Percentiles rank a stretch among this genome's conserved stretches.
These are phyloP conservation scores for Oemleria cerasiformis DNA, from an alignment of 306 rosid species.

Conservation along the genomic window DNA sequence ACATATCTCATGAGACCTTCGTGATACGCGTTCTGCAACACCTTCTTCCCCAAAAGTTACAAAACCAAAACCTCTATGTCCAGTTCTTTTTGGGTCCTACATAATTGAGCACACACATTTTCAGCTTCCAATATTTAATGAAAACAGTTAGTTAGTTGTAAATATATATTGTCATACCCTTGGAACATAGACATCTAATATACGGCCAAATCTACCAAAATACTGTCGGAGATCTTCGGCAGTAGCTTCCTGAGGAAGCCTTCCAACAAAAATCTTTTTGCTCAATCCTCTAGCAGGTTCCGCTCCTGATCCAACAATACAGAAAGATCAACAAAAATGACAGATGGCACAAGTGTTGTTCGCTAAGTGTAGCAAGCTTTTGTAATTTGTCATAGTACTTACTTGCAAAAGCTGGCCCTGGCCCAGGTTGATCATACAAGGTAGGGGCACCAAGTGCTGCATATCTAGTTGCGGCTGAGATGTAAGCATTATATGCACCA, in stretches of 20 bases:
- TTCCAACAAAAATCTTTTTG: slow-evolving; percentile 79
- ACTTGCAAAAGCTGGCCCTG: slow-evolving; percentile 83
- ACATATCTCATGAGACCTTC: slow-evolving; percentile 88
- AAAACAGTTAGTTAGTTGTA: background rate
- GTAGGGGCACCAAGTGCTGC: slow-evolving; percentile 98
- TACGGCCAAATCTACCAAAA: slow-evolving; percentile 89
- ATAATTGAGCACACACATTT: slow-evolving; percentile 11
- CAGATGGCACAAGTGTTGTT: slow-evolving; percentile 3
- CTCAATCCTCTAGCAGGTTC: slow-evolving; percentile 71
- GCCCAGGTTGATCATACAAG: slow-evolving; percentile 66
- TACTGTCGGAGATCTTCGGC: slow-evolving; percentile 86
- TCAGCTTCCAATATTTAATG: slow-evolving; percentile 18
- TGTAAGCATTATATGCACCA: slow-evolving; percentile 95
- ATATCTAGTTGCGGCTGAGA: slow-evolving; percentile 92
- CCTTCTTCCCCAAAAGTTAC: slow-evolving; percentile 93
- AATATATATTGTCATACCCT: slow-evolving; percentile 49
- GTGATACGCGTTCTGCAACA: slow-evolving; percentile 88
- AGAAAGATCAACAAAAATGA: background rate
- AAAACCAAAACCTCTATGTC: slow-evolving; percentile 96
- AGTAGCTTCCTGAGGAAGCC: slow-evolving; percentile 89
- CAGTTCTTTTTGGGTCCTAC: slow-evolving; percentile 85
- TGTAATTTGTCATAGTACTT: slow-evolving; percentile 33
- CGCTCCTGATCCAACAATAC: slow-evolving; percentile 52
- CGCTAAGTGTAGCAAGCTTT: background rate
- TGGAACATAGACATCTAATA: slow-evolving; percentile 85